Evolutionary conservation across 352 stramenopile species (phyloP), one percentile per base, ranked within the genome.

Genomic region (Phytophthora kernoviae): DNA sequence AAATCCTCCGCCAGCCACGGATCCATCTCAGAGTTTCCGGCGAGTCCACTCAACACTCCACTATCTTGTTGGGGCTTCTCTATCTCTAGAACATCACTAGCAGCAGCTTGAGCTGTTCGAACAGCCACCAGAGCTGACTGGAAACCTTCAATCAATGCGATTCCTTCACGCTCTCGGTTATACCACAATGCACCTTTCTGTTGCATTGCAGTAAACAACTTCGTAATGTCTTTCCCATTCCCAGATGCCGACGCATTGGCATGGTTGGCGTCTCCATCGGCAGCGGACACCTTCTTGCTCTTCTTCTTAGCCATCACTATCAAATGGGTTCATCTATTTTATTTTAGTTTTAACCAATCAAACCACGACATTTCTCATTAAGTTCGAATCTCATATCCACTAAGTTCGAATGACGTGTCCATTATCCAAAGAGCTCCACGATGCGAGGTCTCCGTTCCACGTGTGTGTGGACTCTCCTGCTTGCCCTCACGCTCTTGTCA

Each of bases 1-100:
- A 91, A 68, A 22, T 91, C 83, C 56, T 93, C 85, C 1, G 65
- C 67, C 9, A 90, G 62, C 67, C 81, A 86, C 47, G 81, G 82
- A 48, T 94, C 83, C 70, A 90, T 87, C 30, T 70, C 65, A 17
- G 48, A 43, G 49, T 73, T 75, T 21, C 52, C 58, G 22, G 64
- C 64, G 4, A 81, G 54, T 10, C 68, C 76, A 39, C 42, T 43
- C 34, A 88, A 45, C 37, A 37, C 33, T 14, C 5, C 22, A n/a
- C n/a, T n/a, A 2, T 30, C 34, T 1, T 37, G 47, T 34, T 49
- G 21, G n/a, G 70, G 43, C 37, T 48, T 56, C 8, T 56, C 17
- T 18, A 6, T 24, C 40, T 54, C 40, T 5, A 4, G 6, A 24
- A 4, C 21, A 42, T 40, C 4, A n/a, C 5, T 18, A 11, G 18